Evolutionary conservation across 2,329 filamentous ascomycete genomes (phyloP), one percentile per base, ranked within the genome.

Genomic region (Paraphoma sp.): DNA sequence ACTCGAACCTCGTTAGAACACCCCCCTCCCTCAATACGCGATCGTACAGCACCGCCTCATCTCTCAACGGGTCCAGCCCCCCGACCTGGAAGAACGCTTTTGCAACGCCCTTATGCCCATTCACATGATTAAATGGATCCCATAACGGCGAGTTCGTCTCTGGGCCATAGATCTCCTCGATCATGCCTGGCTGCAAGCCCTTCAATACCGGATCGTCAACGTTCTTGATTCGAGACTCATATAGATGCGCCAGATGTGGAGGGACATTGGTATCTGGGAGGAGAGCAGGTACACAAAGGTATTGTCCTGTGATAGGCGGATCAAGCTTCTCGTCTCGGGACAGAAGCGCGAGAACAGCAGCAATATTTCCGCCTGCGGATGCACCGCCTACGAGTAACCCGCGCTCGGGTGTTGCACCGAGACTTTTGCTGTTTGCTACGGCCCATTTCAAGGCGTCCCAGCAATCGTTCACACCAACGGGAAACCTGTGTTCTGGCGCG

Each of bases 301-400:
- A 78, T 10, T 79, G 65, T 0, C 81, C 82, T 0, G 81, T 84
- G 9, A 85, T 65, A 0, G 72, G 73, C 1, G 80, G 79, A 0
- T 67, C 57, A 6, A 82, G 66, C 0, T 71, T 69, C 36, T 78
- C 75, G 51, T 81, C 78, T 3, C 77, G 75, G 5, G 79, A 75
- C 0, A 79, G 60, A 50, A 83, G 78, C 0, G 80, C 75, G 0
- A 84, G 74, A 0, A 80, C 80, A 0, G 79, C 78, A n/a, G 81
- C 76, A 53, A 84, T 78, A 63, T 84, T 84, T n/a, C 80, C 83
- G 4, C 82, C 83, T 0, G 82, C 82, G 1, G 80, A 82, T 5
- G 78, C 81, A 16, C 83, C 83, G 8, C 82, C 81, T 0, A 84
- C 65, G n/a, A 84, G 74, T 58, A 84, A 81, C 8, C 82, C 82